Percentiles rank a stretch among this genome's conserved stretches.
Evolutionary conservation across 75 land plant genomes (phyloP).

Genomic region (Adiantum capillusveneris): DNA sequence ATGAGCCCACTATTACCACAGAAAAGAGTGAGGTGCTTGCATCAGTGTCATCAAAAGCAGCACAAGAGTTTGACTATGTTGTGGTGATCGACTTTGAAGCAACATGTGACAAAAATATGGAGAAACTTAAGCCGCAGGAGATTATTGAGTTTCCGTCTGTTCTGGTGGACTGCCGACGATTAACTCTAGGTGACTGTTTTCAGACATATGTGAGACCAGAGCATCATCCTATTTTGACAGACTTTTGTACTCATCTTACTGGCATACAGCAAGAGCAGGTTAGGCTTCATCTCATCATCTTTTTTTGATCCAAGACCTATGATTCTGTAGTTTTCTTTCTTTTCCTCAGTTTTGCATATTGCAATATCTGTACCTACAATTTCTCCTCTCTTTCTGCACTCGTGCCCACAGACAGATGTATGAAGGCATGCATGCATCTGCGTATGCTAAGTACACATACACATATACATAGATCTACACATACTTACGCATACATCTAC

Average conservation of each 20-base stretch:
- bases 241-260: slow-evolving; percentile 74
- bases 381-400: too few relatives aligned
- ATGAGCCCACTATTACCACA: not conserved
- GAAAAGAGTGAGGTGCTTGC: not conserved
- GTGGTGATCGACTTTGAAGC: slow-evolving; percentile 98
- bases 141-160: slow-evolving; percentile 94
- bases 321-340: too few relatives aligned
- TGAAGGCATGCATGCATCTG: too few relatives aligned
- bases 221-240: slow-evolving; percentile 55
- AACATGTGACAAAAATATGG: slow-evolving; percentile 65
- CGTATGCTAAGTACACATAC: too few relatives aligned
- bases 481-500: too few relatives aligned
- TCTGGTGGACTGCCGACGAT: slow-evolving; percentile 48
- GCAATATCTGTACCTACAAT: too few relatives aligned
- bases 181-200: slow-evolving; percentile 58
- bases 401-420: too few relatives aligned
- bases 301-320: too few relatives aligned
- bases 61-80: slow-evolving; percentile 83
- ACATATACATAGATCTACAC: too few relatives aligned
- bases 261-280: slow-evolving; percentile 82
- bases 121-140: slow-evolving; percentile 63
- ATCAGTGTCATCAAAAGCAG: slow-evolving; percentile 9
- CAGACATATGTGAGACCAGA: slow-evolving; percentile 71
- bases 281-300: too few relatives aligned
- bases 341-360: too few relatives aligned